Evolutionary conservation across 2,329 filamentous ascomycete genomes (phyloP).

Genomic region (Orbilia oligospora): DNA sequence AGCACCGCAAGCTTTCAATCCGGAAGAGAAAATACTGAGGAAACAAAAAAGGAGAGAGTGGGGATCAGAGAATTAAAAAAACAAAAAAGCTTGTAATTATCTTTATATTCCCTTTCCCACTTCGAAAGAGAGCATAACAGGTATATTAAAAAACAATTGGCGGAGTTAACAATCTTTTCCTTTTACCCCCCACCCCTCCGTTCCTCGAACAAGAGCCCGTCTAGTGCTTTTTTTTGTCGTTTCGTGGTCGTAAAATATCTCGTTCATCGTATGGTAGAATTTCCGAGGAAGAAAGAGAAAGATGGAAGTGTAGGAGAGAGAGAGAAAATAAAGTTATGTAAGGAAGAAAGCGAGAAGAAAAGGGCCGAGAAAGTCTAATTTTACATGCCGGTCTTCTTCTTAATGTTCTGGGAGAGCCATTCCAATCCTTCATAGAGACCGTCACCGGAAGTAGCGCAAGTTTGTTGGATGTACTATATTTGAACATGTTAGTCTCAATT

Average conservation of each 20-base stretch:
- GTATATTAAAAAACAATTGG: conserved; percentile 37
- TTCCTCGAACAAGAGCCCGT: conserved; percentile 26
- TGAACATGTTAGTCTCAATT: conserved; percentile 61
- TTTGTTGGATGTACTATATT: conserved; percentile 97
- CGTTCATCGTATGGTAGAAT: conserved; percentile 97
- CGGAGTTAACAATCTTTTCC: conserved; percentile 38
- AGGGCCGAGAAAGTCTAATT: conserved; percentile 36
- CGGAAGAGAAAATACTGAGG: not conserved
- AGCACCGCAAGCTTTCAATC: conserved; percentile 15
- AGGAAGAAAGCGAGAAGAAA: conserved; percentile 25
- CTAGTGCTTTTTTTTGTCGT: conserved; percentile 32
- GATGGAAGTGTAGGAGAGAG: conserved; percentile 24
- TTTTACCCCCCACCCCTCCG: conserved; percentile 25
- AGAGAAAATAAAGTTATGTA: conserved; percentile 10
- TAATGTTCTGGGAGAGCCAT: conserved; percentile 87
- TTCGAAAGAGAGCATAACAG: conserved; percentile 22
- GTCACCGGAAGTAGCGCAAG: conserved; percentile 98
- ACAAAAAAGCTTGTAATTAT: conserved; percentile 26
- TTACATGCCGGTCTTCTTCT: conserved; percentile 72
- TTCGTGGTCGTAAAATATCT: conserved; percentile 79
- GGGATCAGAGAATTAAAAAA: conserved; percentile 16
- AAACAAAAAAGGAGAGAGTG: not conserved
- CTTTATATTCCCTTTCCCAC: conserved; percentile 19
- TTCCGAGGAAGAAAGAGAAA: conserved; percentile 79
- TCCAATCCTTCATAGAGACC: conserved; percentile 99